phyloP scores from a whole-genome alignment of 192 early-diverging fungal species.

The Rhizophagus clarus region DNA sequence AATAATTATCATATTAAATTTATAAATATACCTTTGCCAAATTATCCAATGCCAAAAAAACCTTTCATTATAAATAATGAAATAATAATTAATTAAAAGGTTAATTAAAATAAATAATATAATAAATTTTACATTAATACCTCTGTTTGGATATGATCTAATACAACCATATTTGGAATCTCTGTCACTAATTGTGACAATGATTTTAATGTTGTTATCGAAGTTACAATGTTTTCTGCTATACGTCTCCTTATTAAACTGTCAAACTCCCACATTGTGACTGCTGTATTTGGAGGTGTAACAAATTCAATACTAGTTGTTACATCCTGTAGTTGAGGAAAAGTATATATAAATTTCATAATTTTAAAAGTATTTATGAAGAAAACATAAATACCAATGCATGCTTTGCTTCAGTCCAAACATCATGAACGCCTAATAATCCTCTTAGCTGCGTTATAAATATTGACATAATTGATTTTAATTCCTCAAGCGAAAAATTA shows the following conservation, averaged over 20 bases:
- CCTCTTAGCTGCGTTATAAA: conserved; percentile 82
- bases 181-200: conserved; percentile 74
- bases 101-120: not conserved
- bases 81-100: not conserved
- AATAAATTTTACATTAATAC: conserved; percentile 49
- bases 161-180: conserved; percentile 91
- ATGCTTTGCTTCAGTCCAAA: conserved; percentile 25
- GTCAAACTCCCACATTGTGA: conserved; percentile 86
- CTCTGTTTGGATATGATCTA: conserved; percentile 79
- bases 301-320: conserved; percentile 43
- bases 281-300: conserved; percentile 54
- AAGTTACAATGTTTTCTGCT: conserved; percentile 71
- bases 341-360: not conserved
- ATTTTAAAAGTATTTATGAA: not conserved
- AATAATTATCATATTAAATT: not conserved
- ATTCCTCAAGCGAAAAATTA: conserved; percentile 48
- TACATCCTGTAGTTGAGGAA: conserved; percentile 7
- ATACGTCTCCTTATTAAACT: conserved; percentile 69
- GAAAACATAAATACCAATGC: not conserved
- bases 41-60: conserved; percentile 25
- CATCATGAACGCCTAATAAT: conserved; percentile 77
- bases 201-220: conserved; percentile 78
- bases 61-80: not conserved
- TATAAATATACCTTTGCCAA: conserved; percentile 21
- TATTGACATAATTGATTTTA: conserved; percentile 76